Base-by-base conservation (phyloP, 495 filamentous ascomycete species). In the Bryoglossum gracile region DNA sequence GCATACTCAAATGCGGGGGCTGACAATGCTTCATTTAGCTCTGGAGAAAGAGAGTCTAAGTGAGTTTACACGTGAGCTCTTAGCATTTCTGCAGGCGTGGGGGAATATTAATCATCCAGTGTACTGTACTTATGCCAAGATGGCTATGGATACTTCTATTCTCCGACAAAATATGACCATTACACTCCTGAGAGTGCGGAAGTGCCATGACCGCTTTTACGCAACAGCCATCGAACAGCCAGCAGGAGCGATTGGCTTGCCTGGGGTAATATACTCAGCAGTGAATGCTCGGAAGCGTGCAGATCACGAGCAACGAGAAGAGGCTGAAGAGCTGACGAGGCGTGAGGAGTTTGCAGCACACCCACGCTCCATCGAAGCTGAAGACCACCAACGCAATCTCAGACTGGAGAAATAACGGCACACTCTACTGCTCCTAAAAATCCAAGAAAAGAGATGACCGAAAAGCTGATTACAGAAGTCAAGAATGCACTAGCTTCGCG, bases 101-200 rank as follows among this genome's bases (percentile, higher is more conserved):
- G 41, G 30, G n/a, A 43, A 43, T 24, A 43, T 43, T 24, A 43
- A 43, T 25, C 10, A 43, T 14, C 19, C 23, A 25, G 30, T n/a
- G n/a, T n/a, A n/a, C n/a, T 43, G 14, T 16, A 26, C 41, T 28
- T 43, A 14, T 43, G 13, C 41, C 11, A 25, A 8, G 41, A 43
- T 16, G 41, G n/a, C 8, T 14, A 25, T 3, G 41, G 22, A 13
- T 43, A 43, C 30, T n/a, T 43, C 24, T 43, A 43, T 43, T 43
- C 41, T n/a, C 41, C 41, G 8, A 43, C 41, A 21, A 43, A 43
- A 43, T 43, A 43, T 16, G 41, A 14, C 41, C 23, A 43, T 17
- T 2, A 43, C 19, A 30, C 8, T 43, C 3, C 22, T 43, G 8
- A 3, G 23, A 43, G 41, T 24, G 18, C 4, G 41, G 16, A 43